These are phyloP conservation scores for Trichophyton mentagrophytes DNA, from an alignment of 2,329 filamentous ascomycete genomes.

Conservation along the genomic window DNA sequence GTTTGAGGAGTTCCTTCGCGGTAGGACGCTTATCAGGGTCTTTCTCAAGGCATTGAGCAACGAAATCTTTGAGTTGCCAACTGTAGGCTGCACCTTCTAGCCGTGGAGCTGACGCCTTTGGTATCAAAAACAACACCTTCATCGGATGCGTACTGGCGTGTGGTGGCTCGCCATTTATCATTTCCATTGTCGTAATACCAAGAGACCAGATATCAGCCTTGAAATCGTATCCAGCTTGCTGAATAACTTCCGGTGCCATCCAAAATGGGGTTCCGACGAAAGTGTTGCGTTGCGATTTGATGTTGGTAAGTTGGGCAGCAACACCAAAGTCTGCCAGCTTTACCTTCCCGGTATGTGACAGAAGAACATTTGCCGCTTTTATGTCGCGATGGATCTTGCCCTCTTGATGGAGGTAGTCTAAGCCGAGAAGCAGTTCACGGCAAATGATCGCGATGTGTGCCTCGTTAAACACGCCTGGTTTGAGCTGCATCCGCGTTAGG, in stretches of 20 bases:
- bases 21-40: slow-evolving; percentile 73
- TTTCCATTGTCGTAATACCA: slow-evolving; percentile 81
- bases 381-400: slow-evolving; percentile 96
- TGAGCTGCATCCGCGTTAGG: slow-evolving; percentile 46
- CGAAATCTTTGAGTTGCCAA: slow-evolving; percentile 86
- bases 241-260: slow-evolving; percentile 93
- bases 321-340: slow-evolving; percentile 97
- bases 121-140: slow-evolving; percentile 86
- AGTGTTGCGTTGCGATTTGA: slow-evolving; percentile 93
- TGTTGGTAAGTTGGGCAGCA: slow-evolving; percentile 88
- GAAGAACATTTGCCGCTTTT: slow-evolving; percentile 89
- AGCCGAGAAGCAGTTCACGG: slow-evolving; percentile 73
- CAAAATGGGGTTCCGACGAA: slow-evolving; percentile 96
- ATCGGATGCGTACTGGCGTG: slow-evolving; percentile 77
- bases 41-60: slow-evolving; percentile 81
- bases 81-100: slow-evolving; percentile 72
- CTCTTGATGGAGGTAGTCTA: slow-evolving; percentile 86
- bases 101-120: slow-evolving; percentile 71
- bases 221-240: slow-evolving; percentile 72
- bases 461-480: slow-evolving; percentile 80
- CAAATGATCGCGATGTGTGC: slow-evolving; percentile 88
- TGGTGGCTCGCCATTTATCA: slow-evolving; percentile 80
- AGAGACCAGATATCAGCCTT: slow-evolving; percentile 91
- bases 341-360: slow-evolving; percentile 81
- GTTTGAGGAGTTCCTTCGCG: slow-evolving; percentile 74